These are phyloP conservation scores for Beta vulgaris DNA, from an alignment of 148 eudicot genomes.

Conservation along the genomic window DNA sequence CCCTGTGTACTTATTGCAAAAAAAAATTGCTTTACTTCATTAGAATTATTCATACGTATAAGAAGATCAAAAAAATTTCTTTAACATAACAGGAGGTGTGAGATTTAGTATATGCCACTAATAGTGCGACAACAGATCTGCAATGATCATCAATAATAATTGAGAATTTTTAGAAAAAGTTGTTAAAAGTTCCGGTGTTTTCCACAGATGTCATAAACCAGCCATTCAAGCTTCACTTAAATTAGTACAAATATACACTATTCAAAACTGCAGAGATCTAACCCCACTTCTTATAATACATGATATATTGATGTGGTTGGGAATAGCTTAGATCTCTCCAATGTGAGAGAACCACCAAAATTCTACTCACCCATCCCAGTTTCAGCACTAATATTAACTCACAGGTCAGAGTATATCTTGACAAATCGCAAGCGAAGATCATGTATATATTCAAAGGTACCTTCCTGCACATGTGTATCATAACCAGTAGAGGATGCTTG, in stretches of 20 bases:
- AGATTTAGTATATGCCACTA: too few species aligned
- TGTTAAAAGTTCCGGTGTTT: too few species aligned
- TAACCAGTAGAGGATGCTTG: background rate
- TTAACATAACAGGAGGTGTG: too few species aligned
- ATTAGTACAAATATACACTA: constrained; percentile 20
- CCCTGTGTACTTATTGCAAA: too few species aligned
- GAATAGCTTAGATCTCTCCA: background rate
- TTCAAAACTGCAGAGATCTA: constrained; percentile 17
- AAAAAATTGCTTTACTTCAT: too few species aligned
- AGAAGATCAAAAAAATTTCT: too few species aligned
- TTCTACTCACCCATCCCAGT: constrained; percentile 6
- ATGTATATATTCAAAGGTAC: background rate
- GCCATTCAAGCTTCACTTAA: background rate
- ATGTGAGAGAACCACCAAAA: background rate
- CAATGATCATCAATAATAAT: too few species aligned
- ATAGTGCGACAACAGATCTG: too few species aligned
- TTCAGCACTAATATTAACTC: background rate
- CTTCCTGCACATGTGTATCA: background rate
- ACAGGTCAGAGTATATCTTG: background rate
- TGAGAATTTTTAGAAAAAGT: too few species aligned
- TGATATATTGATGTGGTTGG: background rate
- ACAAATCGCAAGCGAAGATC: background rate
- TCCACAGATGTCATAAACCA: background rate
- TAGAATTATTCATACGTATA: too few species aligned
- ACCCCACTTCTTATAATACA: constrained; percentile 14